These are phyloP conservation scores for Penicillium manginii DNA, from an alignment of 495 filamentous ascomycete genomes.

Conservation along the genomic window DNA sequence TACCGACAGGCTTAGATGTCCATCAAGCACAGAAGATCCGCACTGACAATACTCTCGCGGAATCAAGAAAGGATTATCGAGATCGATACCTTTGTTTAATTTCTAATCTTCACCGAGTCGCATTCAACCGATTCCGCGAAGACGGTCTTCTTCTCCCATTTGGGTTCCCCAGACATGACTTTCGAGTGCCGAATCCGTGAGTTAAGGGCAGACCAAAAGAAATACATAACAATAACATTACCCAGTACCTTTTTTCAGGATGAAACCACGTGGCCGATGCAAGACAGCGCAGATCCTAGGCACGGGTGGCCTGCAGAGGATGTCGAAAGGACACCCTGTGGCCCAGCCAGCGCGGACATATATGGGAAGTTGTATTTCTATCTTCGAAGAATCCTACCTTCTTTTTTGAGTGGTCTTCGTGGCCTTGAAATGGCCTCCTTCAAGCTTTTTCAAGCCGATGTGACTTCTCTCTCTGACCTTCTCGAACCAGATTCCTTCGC, in stretches of 20 bases:
- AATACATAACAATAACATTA: too few relatives aligned
- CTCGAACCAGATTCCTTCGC: conserved; percentile 11
- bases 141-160: conserved; percentile 43
- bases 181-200: conserved; percentile 34
- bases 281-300: conserved; percentile 19
- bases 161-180: conserved; percentile 29
- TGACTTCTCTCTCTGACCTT: conserved; percentile 10
- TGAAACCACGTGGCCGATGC: conserved; percentile 12
- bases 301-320: conserved; percentile 30
- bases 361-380: conserved; percentile 38
- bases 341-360: conserved; percentile 24
- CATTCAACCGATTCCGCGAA: conserved; percentile 27
- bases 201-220: conserved; percentile 7
- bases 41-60: background rate
- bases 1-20: background rate
- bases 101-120: conserved; percentile 14
- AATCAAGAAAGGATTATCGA: background rate
- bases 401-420: conserved; percentile 12
- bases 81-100: background rate
- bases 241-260: background rate
- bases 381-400: conserved; percentile 16
- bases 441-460: background rate
- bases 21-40: background rate
- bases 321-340: conserved; percentile 19
- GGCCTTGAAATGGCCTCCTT: background rate